These are phyloP conservation scores for Pyrenula aspistea DNA, from an alignment of 495 filamentous ascomycete species.

Conservation along the genomic window DNA sequence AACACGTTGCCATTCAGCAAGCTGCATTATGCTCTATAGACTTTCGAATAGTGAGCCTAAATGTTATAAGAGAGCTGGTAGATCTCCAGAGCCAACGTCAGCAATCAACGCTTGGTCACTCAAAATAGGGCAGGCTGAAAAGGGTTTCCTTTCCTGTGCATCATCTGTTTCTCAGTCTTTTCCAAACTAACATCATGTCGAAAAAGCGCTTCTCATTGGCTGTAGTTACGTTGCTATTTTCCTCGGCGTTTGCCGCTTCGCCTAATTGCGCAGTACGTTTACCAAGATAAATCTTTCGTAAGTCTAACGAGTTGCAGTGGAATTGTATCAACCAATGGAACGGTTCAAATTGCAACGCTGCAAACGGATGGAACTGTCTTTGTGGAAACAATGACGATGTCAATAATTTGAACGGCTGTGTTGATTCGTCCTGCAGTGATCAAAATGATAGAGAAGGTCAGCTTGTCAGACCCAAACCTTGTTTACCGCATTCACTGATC, in stretches of 20 bases:
- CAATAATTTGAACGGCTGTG: neutral
- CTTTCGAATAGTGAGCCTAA: no score
- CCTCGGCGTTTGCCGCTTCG: neutral
- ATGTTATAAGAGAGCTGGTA: no score
- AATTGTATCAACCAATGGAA: neutral
- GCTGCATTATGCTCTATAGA: neutral
- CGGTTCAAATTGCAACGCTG: neutral
- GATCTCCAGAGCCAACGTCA: no score
- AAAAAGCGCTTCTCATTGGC: neutral
- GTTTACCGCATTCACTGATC: no score
- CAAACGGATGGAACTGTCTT: neutral
- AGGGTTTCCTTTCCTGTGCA: no score
- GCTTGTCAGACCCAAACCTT: no score
- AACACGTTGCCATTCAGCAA: neutral
- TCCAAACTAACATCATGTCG: neutral
- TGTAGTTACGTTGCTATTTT: neutral
- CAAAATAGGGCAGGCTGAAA: no score
- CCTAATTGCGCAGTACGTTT: neutral
- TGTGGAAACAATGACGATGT: neutral
- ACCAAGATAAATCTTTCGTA: neutral
- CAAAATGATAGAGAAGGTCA: neutral
- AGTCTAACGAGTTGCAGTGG: neutral
- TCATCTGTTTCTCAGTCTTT: no score
- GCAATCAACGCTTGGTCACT: no score
- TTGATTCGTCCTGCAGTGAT: neutral